These are phyloP conservation scores for Metroxylon sagu DNA, from an alignment of 176 grass and related monocot species.

Conservation along the genomic window DNA sequence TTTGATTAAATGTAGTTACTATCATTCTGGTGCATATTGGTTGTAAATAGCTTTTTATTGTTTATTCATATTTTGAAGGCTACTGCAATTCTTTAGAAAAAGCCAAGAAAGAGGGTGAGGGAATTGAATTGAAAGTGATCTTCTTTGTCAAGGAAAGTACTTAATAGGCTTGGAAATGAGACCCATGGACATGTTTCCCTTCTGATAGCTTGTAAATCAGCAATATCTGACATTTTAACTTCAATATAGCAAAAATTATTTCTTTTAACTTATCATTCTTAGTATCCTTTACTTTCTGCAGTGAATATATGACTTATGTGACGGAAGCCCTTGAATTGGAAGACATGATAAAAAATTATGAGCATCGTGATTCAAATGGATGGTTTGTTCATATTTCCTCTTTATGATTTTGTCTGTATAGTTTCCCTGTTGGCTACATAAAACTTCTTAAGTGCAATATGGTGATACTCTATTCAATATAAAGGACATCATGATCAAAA, in stretches of 20 bases:
- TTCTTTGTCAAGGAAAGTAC: slow-evolving; percentile 1
- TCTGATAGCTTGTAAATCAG: too few species aligned
- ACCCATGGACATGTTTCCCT: too few species aligned
- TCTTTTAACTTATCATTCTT: background rate
- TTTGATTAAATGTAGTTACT: too few species aligned
- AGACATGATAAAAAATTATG: slow-evolving; percentile 96
- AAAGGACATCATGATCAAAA: too few species aligned
- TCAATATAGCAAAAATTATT: background rate
- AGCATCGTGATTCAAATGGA: slow-evolving; percentile 75
- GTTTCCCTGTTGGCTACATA: too few species aligned
- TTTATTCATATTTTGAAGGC: too few species aligned
- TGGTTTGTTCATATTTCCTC: slow-evolving; percentile 53
- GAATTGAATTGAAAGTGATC: slow-evolving; percentile 9
- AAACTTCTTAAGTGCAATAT: too few species aligned
- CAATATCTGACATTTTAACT: too few species aligned
- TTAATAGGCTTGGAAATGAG: slow-evolving; percentile 1
- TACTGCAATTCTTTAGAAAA: slow-evolving; percentile 3
- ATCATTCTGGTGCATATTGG: too few species aligned
- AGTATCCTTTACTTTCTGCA: slow-evolving; percentile 34
- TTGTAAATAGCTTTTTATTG: too few species aligned
- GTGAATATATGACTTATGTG: slow-evolving; percentile 94
- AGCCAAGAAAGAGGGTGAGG: too few species aligned
- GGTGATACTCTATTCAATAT: too few species aligned
- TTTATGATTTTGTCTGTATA: slow-evolving; percentile 30
- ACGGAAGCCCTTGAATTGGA: slow-evolving; percentile 94